Base-by-base conservation (phyloP, 495 filamentous ascomycete species). In the Astrocystis sublimbata region DNA sequence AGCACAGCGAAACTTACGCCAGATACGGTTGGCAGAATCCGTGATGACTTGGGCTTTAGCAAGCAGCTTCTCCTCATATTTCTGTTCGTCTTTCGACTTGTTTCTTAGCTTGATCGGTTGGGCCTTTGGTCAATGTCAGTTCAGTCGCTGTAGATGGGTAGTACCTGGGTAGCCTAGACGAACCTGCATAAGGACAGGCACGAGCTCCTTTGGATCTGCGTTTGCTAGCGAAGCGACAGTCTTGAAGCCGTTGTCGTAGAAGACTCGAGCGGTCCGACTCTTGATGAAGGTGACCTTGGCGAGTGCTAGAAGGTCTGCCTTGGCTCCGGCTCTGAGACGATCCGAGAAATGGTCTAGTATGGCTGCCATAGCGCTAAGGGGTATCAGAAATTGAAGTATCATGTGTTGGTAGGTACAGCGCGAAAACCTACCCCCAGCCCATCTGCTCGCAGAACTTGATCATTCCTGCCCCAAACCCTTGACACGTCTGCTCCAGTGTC, bases 261-360 rank as follows among this genome's bases (percentile, higher is more conserved):
- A 88, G 4, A 91, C 73, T 5, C 89, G 76, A 53, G 91, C 91
- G 0, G 89, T 92, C 59, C 85, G 85, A 61, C 88, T 90, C 71
- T 94, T 93, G 43, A 93, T 83, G 62, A 84, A 92, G 0, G 88
- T 88, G 17, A 93, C 84, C 73, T 90, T 85, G 0, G 90, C 83
- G 65, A 93, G 79, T 26, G 86, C 87, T 24, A 93, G 75, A 21
- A 92, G 78, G 66, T 93, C 90, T 0, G 88, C 85, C 41, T 82
- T 83, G 4, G 90, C 89, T 3, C 91, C 90, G 0, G 88, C 87
- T 71, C 87, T 88, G 4, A 94, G 76, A 24, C 90, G 79, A 67
- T 91, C 89, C 0, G 83, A 85, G 74, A 91, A 92, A 68, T 93
- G 89, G 56, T 92, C 88, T 9, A 94, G 77, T 1, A 88, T 83